Evolutionary conservation across 306 rosid genomes (phyloP).

Genomic region (Luffa acutangula): DNA sequence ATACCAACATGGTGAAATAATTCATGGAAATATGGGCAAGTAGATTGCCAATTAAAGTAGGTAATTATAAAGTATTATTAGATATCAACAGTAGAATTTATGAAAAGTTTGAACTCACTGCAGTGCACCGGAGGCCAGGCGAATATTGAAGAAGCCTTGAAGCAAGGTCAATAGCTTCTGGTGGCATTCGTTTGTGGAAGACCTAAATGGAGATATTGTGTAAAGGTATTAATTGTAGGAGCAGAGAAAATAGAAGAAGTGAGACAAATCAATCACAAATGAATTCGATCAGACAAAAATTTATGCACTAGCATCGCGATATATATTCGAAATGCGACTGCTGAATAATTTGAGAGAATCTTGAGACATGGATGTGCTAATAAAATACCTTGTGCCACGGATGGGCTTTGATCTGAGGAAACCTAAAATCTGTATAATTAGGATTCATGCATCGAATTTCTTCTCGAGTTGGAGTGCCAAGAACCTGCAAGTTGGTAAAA

Average conservation of each 20-base stretch:
- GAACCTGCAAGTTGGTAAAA: slow-evolving; percentile 43
- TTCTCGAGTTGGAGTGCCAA: slow-evolving; percentile 96
- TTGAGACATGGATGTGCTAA: neutral
- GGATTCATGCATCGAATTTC: slow-evolving; percentile 97
- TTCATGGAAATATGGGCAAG: neutral
- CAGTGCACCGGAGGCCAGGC: slow-evolving; percentile 85
- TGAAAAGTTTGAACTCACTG: slow-evolving; percentile 42
- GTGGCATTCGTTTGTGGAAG: slow-evolving; percentile 91
- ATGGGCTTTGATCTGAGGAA: slow-evolving; percentile 93
- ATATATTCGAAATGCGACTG: neutral
- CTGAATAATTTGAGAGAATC: neutral
- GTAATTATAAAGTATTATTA: neutral
- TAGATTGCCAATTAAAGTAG: neutral
- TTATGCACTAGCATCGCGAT: neutral
- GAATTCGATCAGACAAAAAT: neutral
- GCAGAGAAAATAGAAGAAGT: neutral
- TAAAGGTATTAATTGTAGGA: slow-evolving; percentile 7
- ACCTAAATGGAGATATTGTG: slow-evolving; percentile 41
- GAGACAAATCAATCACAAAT: neutral
- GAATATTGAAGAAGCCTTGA: slow-evolving; percentile 97
- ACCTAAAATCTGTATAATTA: slow-evolving; percentile 76
- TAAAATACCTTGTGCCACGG: slow-evolving; percentile 90
- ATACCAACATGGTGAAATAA: neutral
- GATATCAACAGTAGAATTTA: neutral
- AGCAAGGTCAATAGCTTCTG: slow-evolving; percentile 96